These are phyloP conservation scores for Remersonia thermophila DNA, from an alignment of 2,329 filamentous ascomycete species.

Conservation along the genomic window DNA sequence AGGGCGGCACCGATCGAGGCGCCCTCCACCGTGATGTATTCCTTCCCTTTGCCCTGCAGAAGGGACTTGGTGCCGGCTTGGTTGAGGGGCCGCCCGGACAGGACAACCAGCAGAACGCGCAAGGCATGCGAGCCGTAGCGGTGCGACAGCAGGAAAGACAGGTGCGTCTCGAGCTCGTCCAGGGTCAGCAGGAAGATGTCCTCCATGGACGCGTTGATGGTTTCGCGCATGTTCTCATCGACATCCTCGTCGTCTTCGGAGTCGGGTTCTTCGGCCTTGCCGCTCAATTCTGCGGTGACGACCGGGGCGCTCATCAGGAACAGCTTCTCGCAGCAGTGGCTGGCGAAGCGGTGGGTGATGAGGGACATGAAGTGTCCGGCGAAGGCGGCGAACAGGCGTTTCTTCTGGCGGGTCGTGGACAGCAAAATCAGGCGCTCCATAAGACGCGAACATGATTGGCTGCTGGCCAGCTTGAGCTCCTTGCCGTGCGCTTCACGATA, in stretches of 20 bases:
- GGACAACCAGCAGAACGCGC: conserved; percentile 70
- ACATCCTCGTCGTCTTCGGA: conserved; percentile 26
- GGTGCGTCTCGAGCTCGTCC: conserved; percentile 75
- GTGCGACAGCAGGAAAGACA: conserved; percentile 77
- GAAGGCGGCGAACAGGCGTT: conserved; percentile 76
- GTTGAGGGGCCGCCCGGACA: conserved; percentile 72
- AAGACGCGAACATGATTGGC: conserved; percentile 85
- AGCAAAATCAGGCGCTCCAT: conserved; percentile 85
- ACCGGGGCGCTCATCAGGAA: conserved; percentile 73
- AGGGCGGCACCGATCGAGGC: conserved; percentile 26
- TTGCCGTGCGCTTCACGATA: conserved; percentile 81
- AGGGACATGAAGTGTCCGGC: conserved; percentile 76
- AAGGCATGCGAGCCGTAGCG: conserved; percentile 82
- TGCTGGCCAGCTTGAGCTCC: conserved; percentile 90
- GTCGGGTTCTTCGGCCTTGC: conserved; percentile 32
- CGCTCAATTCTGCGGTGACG: conserved; percentile 59
- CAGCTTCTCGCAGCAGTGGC: conserved; percentile 90
- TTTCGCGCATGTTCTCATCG: conserved; percentile 26
- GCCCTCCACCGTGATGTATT: conserved; percentile 57
- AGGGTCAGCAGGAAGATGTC: conserved; percentile 71
- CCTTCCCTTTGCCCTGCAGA: conserved; percentile 88
- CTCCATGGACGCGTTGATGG: conserved; percentile 59
- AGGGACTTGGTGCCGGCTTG: conserved; percentile 56
- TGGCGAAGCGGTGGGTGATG: conserved; percentile 90
- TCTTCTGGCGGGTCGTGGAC: conserved; percentile 68